Percentiles rank a stretch among this genome's conserved stretches.
phyloP scores from a whole-genome alignment of 2,329 filamentous ascomycete genomes.

The Chaetomiaceae sp. region DNA sequence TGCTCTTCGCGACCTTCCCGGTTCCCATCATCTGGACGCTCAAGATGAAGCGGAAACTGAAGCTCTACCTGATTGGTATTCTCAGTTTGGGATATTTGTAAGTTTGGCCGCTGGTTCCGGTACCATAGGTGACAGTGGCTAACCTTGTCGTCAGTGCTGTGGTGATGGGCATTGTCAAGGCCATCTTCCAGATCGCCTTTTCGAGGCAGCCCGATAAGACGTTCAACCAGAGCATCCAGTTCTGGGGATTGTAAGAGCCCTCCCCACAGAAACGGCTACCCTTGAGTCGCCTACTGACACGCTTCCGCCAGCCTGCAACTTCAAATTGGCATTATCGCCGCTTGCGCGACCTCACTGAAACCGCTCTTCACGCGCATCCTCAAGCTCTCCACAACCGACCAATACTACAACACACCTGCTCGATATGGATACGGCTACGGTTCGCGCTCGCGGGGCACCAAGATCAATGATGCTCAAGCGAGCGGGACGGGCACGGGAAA shows the following conservation, averaged over 20 bases:
- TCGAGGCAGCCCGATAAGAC: conserved; percentile 32
- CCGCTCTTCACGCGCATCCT: conserved; percentile 16
- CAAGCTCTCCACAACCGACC: conserved; percentile 3
- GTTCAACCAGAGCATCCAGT: conserved; percentile 31
- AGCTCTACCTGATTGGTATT: conserved; percentile 39
- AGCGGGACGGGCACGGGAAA: neutral
- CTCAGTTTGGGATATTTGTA: conserved; percentile 42
- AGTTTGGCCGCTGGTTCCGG: conserved; percentile 16
- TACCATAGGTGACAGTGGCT: too few species aligned
- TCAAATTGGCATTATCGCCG: conserved; percentile 19
- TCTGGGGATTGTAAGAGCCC: conserved; percentile 35
- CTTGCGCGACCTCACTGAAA: conserved; percentile 19
- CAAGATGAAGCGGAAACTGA: conserved; percentile 37
- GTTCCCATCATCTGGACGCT: conserved; percentile 40
- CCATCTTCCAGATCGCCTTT: conserved; percentile 35
- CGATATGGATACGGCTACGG: conserved; percentile 8
- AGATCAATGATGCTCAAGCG: neutral
- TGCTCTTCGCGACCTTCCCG: conserved; percentile 40
- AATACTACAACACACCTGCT: conserved; percentile 4
- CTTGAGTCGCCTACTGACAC: too few species aligned
- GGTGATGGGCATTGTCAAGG: conserved; percentile 38
- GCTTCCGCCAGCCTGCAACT: conserved; percentile 16
- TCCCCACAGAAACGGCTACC: too few species aligned
- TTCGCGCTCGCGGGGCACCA: neutral
- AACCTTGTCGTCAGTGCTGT: conserved; percentile 32